These are phyloP conservation scores for Blastocystis sp. DNA, from an alignment of 352 stramenopile genomes.

Conservation along the genomic window DNA sequence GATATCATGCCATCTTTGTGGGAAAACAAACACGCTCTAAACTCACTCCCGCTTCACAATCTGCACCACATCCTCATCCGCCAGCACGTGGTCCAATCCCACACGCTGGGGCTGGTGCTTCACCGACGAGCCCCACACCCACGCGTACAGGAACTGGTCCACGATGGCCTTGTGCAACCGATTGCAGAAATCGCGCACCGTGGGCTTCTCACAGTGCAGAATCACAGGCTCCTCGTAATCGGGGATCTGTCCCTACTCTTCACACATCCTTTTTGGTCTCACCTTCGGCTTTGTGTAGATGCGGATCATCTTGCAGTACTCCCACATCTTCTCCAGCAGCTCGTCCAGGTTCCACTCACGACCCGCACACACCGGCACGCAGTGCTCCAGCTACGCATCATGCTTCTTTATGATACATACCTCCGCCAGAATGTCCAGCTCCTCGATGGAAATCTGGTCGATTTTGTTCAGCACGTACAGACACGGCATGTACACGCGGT, in stretches of 20 bases:
- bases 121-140: conserved; percentile 83
- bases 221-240: conserved; percentile 96
- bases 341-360: conserved; percentile 97
- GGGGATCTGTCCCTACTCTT: conserved; percentile 82
- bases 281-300: conserved; percentile 93
- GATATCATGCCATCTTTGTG: too few relatives aligned
- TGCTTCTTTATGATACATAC: neutral
- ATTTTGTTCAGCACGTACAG: conserved; percentile 99
- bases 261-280: neutral
- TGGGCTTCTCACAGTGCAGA: conserved; percentile 87
- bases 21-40: conserved; percentile 39
- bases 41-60: conserved; percentile 90
- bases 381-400: conserved; percentile 87
- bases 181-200: conserved; percentile 91
- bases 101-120: conserved; percentile 98
- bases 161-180: conserved; percentile 86
- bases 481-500: conserved; percentile 93
- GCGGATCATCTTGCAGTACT: conserved; percentile 93
- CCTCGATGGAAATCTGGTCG: conserved; percentile 94
- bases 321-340: conserved; percentile 92
- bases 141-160: conserved; percentile 80
- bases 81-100: conserved; percentile 92
- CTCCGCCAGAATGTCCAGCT: conserved; percentile 93
- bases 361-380: conserved; percentile 91
- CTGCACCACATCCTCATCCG: conserved; percentile 98